phyloP scores from a whole-genome alignment of 345 rosid genomes.

The Arabidopsis arenosa region DNA sequence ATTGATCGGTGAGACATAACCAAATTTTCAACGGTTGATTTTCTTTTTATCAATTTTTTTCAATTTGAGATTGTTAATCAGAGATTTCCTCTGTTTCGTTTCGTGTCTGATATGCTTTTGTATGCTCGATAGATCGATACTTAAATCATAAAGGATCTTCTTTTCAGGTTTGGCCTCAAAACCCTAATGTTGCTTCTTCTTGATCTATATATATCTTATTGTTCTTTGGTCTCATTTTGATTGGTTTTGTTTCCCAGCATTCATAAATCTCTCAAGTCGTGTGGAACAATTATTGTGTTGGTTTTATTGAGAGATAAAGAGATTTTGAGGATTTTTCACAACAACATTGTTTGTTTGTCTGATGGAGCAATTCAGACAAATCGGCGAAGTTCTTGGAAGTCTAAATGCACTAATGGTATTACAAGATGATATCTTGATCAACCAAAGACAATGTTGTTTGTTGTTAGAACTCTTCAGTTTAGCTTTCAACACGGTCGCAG shows the following conservation, averaged over 20 bases:
- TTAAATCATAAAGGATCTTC: conserved; percentile 24
- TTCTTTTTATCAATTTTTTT: too few relatives aligned
- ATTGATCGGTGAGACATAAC: too few relatives aligned
- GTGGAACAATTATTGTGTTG: not conserved
- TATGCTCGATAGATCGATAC: not conserved
- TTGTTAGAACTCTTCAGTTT: conserved; percentile 61
- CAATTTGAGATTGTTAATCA: too few relatives aligned
- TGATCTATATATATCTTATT: not conserved
- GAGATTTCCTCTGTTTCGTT: too few relatives aligned
- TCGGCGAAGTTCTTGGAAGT: conserved; percentile 92
- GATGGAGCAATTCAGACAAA: conserved; percentile 89
- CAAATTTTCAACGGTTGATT: too few relatives aligned
- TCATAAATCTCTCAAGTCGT: conserved; percentile 1
- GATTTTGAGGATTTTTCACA: not conserved
- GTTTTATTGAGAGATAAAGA: not conserved
- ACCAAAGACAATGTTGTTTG: conserved; percentile 70
- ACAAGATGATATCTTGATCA: conserved; percentile 78
- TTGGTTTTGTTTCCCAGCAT: not conserved
- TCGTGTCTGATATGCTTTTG: conserved; percentile 4
- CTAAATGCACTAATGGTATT: conserved; percentile 81
- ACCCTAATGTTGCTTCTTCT: not conserved
- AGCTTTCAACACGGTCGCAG: conserved; percentile 71
- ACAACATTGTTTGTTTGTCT: conserved; percentile 1
- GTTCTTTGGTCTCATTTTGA: not conserved
- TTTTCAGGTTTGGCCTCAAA: conserved; percentile 32